Evolutionary conservation across 768 basidiomycete genomes (phyloP), one percentile per base, ranked within the genome.

Genomic region (Favolaschia claudopus): DNA sequence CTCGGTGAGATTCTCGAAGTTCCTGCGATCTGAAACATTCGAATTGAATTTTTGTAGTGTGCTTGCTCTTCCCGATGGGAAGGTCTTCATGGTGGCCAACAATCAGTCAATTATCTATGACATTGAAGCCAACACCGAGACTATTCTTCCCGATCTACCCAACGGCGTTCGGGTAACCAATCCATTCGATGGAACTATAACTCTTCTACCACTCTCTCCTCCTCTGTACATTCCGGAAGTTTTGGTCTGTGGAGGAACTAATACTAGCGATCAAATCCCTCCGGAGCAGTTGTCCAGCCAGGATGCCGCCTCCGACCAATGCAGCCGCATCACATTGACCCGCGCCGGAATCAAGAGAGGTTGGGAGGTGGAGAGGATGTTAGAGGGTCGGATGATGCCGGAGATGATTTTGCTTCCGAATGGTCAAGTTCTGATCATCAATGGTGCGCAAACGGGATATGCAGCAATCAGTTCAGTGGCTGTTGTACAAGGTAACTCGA

Each of bases 351-450:
- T 67, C 42, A 32, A 67, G 65, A 27, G 66, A 70, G 36, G 85
- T 76, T 72, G 74, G 64, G 43, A 78, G 28, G 79, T 82, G 31
- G 84, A 85, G 58, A 57, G 74, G 13, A 71, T 86, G 49, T 81
- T 80, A 3, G 74, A 80, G 40, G 79, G 78, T 8, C 73, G 85
- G 28, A 76, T 78, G 6, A 86, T 87, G 85, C 83, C 83, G 13
- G 81, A 82, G 66, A 72, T 85, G 58, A 80, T 86, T 65, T 62
- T 79, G 49, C 55, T 67, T 10, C 66, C 66, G 2, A 67, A 54
- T 12, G 66, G 66, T 0, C 47, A 67, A 43, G 58, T 86, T 14
- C 74, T 84, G 58, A 74, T 79, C 43, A 68, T 80, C 31, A 86
- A 87, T 67, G 85, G 86, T 49, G 85, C 76, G 5, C 65, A 67